Evolutionary conservation across 352 stramenopile species (phyloP).

Genomic region (Globisporangium nagaii): DNA sequence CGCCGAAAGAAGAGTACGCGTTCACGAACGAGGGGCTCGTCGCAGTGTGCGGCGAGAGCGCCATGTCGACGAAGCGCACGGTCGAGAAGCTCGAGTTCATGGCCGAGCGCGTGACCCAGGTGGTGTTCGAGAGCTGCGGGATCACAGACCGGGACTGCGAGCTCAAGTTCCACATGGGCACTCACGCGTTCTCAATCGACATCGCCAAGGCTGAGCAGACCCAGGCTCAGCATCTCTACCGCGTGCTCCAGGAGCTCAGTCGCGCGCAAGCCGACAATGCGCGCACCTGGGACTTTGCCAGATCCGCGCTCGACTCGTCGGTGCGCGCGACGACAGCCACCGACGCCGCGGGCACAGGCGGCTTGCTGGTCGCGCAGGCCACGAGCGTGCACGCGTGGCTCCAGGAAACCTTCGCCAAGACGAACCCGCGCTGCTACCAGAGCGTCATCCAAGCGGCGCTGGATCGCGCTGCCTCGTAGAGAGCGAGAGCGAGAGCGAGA

Average conservation of each 20-base stretch:
- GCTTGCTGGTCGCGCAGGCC: constrained; percentile 22
- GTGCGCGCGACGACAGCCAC: constrained; percentile 20
- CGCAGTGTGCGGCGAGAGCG: constrained; percentile 24
- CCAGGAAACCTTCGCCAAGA: constrained; percentile 19
- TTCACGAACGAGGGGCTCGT: constrained; percentile 19
- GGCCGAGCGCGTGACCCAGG: constrained; percentile 29
- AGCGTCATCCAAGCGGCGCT: constrained; percentile 14
- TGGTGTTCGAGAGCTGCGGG: constrained; percentile 48
- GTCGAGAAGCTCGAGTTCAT: too few relatives aligned
- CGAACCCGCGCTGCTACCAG: constrained; percentile 29
- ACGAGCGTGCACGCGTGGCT: constrained; percentile 20
- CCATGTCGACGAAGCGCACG: constrained; percentile 47
- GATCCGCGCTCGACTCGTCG: constrained; percentile 21
- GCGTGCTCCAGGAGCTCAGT: constrained; percentile 31
- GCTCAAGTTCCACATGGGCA: constrained; percentile 55
- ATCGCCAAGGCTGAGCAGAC: constrained; percentile 43
- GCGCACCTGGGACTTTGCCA: constrained; percentile 28
- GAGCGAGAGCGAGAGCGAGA: too few relatives aligned
- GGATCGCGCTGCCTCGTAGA: too few relatives aligned
- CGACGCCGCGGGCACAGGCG: constrained; percentile 2
- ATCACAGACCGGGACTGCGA: constrained; percentile 54
- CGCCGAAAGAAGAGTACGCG: constrained; percentile 13
- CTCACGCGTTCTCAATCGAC: constrained; percentile 35
- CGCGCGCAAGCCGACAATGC: constrained; percentile 30
- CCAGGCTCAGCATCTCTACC: constrained; percentile 42